Evolutionary conservation across 345 rosid species (phyloP).

Genomic region (Lepidium africanum): DNA sequence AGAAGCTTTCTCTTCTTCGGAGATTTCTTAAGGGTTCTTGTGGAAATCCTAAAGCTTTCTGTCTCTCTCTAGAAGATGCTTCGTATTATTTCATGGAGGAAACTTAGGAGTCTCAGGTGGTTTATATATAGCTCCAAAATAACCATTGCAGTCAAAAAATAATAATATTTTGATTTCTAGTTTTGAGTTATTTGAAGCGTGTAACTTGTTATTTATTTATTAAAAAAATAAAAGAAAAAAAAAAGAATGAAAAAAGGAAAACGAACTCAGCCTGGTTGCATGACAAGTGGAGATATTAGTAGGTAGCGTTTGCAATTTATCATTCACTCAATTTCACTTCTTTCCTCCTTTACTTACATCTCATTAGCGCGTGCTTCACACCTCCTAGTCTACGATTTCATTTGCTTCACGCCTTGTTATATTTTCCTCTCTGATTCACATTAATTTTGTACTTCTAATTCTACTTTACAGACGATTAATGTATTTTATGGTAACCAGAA

Average conservation of each 20-base stretch:
- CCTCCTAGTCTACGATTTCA: neutral
- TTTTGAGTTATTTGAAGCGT: constrained; percentile 14
- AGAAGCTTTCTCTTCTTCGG: neutral
- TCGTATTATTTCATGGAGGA: constrained; percentile 10
- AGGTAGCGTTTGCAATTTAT: constrained; percentile 48
- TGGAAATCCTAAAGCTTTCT: constrained; percentile 28
- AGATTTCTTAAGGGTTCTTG: constrained; percentile 17
- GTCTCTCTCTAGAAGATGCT: constrained; percentile 12
- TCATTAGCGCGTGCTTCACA: neutral
- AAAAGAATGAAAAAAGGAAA: constrained; percentile 16
- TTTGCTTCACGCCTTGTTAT: constrained; percentile 18
- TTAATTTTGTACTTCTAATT: too few species aligned
- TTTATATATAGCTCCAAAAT: constrained; percentile 32
- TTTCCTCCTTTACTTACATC: constrained; percentile 11
- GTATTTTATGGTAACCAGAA: constrained; percentile 5
- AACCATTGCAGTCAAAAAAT: constrained; percentile 14
- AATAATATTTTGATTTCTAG: neutral
- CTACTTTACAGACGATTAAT: neutral
- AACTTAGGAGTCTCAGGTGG: constrained; percentile 21
- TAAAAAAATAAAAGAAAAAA: neutral
- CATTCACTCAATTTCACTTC: constrained; percentile 20
- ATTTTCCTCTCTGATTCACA: too few species aligned
- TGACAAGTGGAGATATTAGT: constrained; percentile 66
- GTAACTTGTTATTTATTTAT: constrained; percentile 10
- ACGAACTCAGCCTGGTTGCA: constrained; percentile 44